Percentiles rank a stretch among this genome's conserved stretches.
phyloP scores from a whole-genome alignment of 495 filamentous ascomycete genomes.

The Astrothelium subdiscretum region DNA sequence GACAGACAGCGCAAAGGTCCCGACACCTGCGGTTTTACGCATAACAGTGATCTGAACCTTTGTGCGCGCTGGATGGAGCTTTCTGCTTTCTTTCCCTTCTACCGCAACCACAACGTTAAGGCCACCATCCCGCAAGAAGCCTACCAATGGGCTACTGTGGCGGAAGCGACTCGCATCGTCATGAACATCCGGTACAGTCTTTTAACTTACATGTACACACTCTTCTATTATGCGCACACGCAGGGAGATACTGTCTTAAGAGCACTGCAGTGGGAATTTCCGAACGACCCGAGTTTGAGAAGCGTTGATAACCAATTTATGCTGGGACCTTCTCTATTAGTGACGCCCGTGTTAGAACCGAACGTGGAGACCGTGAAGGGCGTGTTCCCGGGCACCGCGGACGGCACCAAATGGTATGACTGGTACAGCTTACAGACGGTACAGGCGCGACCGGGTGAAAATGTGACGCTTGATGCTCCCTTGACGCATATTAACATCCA shows the following conservation, averaged over 20 bases:
- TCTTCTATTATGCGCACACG: constrained; percentile 18
- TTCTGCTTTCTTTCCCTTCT: constrained; percentile 22
- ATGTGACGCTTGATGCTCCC: constrained; percentile 61
- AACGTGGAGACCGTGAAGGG: no score
- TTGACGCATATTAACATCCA: constrained; percentile 70
- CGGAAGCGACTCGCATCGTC: constrained; percentile 13
- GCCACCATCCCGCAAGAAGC: constrained; percentile 17
- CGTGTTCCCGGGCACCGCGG: no score
- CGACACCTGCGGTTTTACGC: constrained; percentile 17
- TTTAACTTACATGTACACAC: constrained; percentile 23
- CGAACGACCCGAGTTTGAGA: constrained; percentile 16
- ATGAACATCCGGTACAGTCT: constrained; percentile 22
- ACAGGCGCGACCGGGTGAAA: no score
- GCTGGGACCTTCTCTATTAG: constrained; percentile 15
- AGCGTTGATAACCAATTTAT: constrained; percentile 22
- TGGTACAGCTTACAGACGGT: no score
- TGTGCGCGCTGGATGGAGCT: constrained; percentile 25
- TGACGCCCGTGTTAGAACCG: constrained; percentile 20
- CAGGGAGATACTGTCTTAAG: constrained; percentile 20
- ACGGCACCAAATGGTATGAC: no score
- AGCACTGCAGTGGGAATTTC: constrained; percentile 21
- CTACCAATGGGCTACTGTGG: constrained; percentile 16
- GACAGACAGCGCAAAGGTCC: no score
- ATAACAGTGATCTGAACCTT: constrained; percentile 16
- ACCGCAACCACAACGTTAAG: constrained; percentile 22